Base-by-base conservation (phyloP, 2,329 filamentous ascomycete species). In the Xylaria sp. region DNA sequence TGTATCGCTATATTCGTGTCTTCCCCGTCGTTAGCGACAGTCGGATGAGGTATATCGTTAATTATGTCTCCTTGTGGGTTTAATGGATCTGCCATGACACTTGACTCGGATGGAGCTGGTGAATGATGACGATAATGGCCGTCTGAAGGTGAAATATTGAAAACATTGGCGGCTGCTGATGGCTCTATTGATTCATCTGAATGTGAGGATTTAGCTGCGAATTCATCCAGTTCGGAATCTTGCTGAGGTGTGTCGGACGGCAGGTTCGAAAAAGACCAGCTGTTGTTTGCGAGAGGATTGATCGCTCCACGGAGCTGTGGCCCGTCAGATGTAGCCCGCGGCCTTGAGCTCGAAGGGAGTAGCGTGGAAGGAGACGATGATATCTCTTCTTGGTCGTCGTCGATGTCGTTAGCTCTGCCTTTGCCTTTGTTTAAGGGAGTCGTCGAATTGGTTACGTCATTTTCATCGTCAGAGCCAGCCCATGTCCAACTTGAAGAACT, bases 271-370 rank as follows among this genome's bases (percentile, higher is more conserved):
- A 90, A 90, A 0, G 84, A 84, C 89, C 88, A 91, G 72, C 80
- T 90, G 70, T 89, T 89, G 74, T 87, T 87, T 0, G 83, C 88
- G 17, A 90, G 76, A 0, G 86, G 85, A 59, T 88, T 85, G 62
- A 84, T 79, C 2, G 78, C 77, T 9, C 81, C 79, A 4, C 79
- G 80, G 6, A 77, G 75, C 51, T 80, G 81, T 4, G 86, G 86
- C 0, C 88, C 88, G 73, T 90, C 88, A 0, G 88, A 90, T 59
- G 83, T 81, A 33, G 88, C 83, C 51, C 88, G 82, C 20, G 85
- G 86, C 44, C 88, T 80, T 6, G 73, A 65, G 15, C 59, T 54
- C 4, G 69, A 70, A 67, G 67, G 62, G 36, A 58, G 23, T 2
- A 33, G 31, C 20, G 51, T 36, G 7, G 54, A 31, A 53, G 62